phyloP scores from a whole-genome alignment of 164 flowering plant genomes.

The Tetrastigma voinierianum region DNA sequence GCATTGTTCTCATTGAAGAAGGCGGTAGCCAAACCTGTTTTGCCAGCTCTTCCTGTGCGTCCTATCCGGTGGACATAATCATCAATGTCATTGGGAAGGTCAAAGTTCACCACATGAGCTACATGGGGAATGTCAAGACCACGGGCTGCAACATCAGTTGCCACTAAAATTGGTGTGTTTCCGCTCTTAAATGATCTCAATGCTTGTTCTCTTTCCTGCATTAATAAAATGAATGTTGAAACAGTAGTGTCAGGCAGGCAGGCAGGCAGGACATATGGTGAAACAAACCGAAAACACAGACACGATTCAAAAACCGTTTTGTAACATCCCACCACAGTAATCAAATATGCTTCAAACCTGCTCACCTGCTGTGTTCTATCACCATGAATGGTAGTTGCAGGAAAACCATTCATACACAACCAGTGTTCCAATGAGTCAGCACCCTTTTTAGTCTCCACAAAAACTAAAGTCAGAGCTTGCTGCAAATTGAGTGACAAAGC shows the following conservation, averaged over 20 bases:
- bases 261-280: too few species aligned
- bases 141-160: slow-evolving; percentile 85
- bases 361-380: slow-evolving; percentile 55
- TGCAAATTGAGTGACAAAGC: slow-evolving; percentile 25
- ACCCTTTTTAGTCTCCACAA: slow-evolving; percentile 68
- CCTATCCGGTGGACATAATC: slow-evolving; percentile 80
- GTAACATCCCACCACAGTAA: too few species aligned
- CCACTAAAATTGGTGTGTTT: slow-evolving; percentile 65
- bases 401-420: slow-evolving; percentile 54
- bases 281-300: too few species aligned
- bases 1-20: slow-evolving; percentile 68
- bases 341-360: slow-evolving; percentile 2
- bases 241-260: too few species aligned
- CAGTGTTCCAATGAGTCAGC: slow-evolving; percentile 60
- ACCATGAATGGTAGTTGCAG: slow-evolving; percentile 66
- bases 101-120: slow-evolving; percentile 76
- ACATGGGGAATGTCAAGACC: slow-evolving; percentile 82
- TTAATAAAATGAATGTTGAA: neutral
- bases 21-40: slow-evolving; percentile 66
- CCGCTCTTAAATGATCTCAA: slow-evolving; percentile 74
- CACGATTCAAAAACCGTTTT: too few species aligned
- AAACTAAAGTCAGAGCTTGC: slow-evolving; percentile 59
- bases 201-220: slow-evolving; percentile 70
- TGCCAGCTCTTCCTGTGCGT: slow-evolving; percentile 75
- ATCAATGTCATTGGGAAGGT: slow-evolving; percentile 79